These are phyloP conservation scores for Botrytis pseudocinerea DNA, from an alignment of 2,329 filamentous ascomycete species.

Conservation along the genomic window DNA sequence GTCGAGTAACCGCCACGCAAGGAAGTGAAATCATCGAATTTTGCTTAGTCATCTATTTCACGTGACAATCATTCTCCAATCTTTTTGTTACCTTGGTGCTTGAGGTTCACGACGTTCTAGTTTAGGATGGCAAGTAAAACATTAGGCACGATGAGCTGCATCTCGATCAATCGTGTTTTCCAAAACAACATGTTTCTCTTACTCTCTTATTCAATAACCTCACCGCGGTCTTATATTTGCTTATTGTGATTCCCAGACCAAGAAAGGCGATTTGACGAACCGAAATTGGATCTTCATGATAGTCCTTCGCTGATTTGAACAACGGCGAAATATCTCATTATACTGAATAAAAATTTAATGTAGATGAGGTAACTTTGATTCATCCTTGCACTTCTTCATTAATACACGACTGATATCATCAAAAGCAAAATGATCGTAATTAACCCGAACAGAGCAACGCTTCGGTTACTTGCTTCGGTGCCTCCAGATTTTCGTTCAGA, in stretches of 20 bases:
- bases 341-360: constrained; percentile 3
- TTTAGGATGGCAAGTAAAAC: neutral
- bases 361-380: constrained; percentile 1
- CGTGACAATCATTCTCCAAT: neutral
- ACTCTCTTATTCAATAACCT: neutral
- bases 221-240: neutral
- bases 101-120: neutral
- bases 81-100: neutral
- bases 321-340: neutral
- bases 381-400: neutral
- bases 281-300: constrained; percentile 20
- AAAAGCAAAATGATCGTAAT: neutral
- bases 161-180: neutral
- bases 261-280: neutral
- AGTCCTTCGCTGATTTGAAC: constrained; percentile 1
- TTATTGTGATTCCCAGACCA: constrained; percentile 7
- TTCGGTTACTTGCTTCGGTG: neutral
- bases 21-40: neutral
- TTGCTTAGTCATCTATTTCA: neutral
- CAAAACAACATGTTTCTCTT: neutral
- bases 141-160: neutral
- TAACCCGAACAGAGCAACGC: neutral
- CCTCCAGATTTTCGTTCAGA: constrained; percentile 5
- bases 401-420: neutral
- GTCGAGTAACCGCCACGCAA: too few species aligned